Conservation (phyloP, 345 rosid genomes). For the Durio zibethinus region DNA sequence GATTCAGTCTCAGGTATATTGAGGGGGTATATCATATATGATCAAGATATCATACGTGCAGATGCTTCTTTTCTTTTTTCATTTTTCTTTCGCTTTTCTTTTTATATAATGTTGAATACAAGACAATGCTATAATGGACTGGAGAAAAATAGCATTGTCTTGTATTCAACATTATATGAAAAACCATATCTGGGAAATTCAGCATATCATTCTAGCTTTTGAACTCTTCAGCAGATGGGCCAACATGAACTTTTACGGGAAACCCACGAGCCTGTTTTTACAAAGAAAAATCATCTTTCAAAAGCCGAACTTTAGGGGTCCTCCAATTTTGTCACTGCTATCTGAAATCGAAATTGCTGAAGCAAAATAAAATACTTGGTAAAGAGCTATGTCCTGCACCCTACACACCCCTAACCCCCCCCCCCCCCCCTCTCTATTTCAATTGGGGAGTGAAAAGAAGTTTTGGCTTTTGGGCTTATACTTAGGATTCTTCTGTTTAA, state of each 20-base stretch:
- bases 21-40: neutral
- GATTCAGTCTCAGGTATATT: neutral
- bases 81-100: conserved; percentile 4
- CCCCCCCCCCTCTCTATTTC: too few species aligned
- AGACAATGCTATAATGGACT: conserved; percentile 37
- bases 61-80: neutral
- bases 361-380: conserved; percentile 8
- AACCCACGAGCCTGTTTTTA: conserved; percentile 40
- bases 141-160: conserved; percentile 32
- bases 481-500: conserved; percentile 66
- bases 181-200: conserved; percentile 22
- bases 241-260: conserved; percentile 26
- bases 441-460: conserved; percentile 29
- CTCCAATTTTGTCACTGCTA: conserved; percentile 40
- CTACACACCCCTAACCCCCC: conserved; percentile 14
- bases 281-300: conserved; percentile 25
- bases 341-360: conserved; percentile 31
- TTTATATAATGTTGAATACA: conserved; percentile 43
- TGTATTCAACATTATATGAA: conserved; percentile 43
- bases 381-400: conserved; percentile 29
- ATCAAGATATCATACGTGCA: neutral
- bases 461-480: conserved; percentile 45
- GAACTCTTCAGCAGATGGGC: conserved; percentile 32
- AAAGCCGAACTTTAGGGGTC: conserved; percentile 41
- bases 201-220: conserved; percentile 42